Conservation (phyloP, 495 filamentous ascomycete species). For the Cercophora samala region DNA sequence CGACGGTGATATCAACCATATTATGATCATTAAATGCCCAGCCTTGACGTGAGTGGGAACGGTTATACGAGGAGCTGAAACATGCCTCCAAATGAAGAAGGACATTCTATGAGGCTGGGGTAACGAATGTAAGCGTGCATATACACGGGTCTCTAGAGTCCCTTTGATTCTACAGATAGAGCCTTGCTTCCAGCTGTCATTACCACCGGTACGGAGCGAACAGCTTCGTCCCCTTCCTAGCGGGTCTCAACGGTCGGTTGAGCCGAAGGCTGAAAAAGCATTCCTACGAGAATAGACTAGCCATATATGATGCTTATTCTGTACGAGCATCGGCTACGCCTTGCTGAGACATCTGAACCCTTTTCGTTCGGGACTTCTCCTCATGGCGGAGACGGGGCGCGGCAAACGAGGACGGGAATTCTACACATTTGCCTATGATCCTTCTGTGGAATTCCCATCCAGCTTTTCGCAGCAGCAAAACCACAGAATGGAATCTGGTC, state of each 20-base stretch:
- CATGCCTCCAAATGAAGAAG: not conserved
- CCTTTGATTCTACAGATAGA: not conserved
- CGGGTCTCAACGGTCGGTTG: not conserved
- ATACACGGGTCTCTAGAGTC: not conserved
- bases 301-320: not conserved
- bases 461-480: not conserved
- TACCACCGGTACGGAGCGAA: not conserved
- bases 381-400: not conserved
- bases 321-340: not conserved
- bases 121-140: not conserved
- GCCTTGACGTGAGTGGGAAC: not conserved
- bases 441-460: not conserved
- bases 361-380: not conserved
- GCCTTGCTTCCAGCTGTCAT: not conserved
- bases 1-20: not conserved
- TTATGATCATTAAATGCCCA: not conserved
- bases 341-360: not conserved
- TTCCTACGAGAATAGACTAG: not conserved
- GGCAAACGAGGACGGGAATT: not conserved
- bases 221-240: not conserved
- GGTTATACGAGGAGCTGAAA: not conserved
- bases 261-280: not conserved
- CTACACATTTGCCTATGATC: not conserved
- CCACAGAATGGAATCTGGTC: not conserved
- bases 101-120: not conserved